Evolutionary conservation across 2,329 filamentous ascomycete species (phyloP).

Genomic region (Ceratocystis papillata): DNA sequence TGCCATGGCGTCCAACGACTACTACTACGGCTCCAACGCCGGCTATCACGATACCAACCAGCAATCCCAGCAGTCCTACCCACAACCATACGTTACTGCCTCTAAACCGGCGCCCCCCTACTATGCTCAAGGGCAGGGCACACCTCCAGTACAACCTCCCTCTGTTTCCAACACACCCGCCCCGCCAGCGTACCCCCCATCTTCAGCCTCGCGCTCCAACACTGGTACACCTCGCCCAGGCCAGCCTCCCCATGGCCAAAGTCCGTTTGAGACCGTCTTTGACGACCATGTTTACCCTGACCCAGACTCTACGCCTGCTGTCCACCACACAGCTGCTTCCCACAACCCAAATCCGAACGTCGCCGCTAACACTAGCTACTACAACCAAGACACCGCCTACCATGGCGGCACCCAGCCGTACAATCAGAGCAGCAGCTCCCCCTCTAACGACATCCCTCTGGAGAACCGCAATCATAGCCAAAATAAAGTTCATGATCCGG

Average conservation of each 20-base stretch:
- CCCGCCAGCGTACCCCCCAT: slow-evolving; percentile 21
- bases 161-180: slow-evolving; percentile 14
- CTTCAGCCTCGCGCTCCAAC: slow-evolving; percentile 28
- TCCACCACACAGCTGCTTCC: background rate
- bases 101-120: slow-evolving; percentile 19
- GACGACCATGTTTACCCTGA: slow-evolving; percentile 55
- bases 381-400: slow-evolving; percentile 45
- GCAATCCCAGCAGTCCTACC: slow-evolving; percentile 16
- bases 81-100: slow-evolving; percentile 16
- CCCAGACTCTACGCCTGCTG: slow-evolving; percentile 30
- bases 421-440: slow-evolving; percentile 28
- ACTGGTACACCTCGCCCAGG: slow-evolving; percentile 21
- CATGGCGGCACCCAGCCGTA: slow-evolving; percentile 38
- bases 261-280: slow-evolving; percentile 56
- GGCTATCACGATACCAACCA: slow-evolving; percentile 20
- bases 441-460: slow-evolving; percentile 47
- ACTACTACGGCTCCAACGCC: slow-evolving; percentile 22
- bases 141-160: slow-evolving; percentile 16
- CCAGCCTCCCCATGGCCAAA: slow-evolving; percentile 30
- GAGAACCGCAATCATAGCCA: slow-evolving; percentile 35
- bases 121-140: slow-evolving; percentile 23
- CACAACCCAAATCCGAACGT: slow-evolving; percentile 27
- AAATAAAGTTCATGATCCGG: slow-evolving; percentile 30
- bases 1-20: slow-evolving; percentile 25
- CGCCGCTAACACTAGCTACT: slow-evolving; percentile 28